These are phyloP conservation scores for Xylariaceae sp. DNA, from an alignment of 2,329 filamentous ascomycete genomes.

Conservation along the genomic window DNA sequence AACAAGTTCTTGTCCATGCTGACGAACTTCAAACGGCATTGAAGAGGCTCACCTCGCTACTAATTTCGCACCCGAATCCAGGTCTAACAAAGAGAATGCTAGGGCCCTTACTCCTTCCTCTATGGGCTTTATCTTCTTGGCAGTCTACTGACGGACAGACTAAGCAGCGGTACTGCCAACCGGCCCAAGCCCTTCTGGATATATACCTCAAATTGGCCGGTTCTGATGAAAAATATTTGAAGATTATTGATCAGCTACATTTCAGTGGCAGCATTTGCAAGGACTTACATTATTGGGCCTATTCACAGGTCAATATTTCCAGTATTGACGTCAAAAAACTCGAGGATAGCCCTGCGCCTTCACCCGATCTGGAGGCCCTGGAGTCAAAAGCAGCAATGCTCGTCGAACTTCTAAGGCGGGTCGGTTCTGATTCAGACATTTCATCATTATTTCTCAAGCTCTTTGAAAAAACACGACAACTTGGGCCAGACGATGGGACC, in stretches of 20 bases:
- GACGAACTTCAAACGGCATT: constrained; percentile 48
- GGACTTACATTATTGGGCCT: constrained; percentile 47
- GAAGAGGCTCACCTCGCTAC: constrained; percentile 50
- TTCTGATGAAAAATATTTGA: constrained; percentile 44
- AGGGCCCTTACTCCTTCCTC: constrained; percentile 52
- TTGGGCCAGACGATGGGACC: constrained; percentile 16
- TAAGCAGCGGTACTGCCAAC: constrained; percentile 39
- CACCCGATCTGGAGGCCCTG: constrained; percentile 41
- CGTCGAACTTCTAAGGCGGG: constrained; percentile 45
- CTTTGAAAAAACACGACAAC: constrained; percentile 54
- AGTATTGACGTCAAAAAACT: constrained; percentile 48
- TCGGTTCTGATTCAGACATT: constrained; percentile 52
- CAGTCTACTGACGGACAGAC: constrained; percentile 29
- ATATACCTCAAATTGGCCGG: constrained; percentile 57
- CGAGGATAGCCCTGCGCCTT: constrained; percentile 13
- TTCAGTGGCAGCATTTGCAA: constrained; percentile 45
- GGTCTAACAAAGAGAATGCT: constrained; percentile 61
- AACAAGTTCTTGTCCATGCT: constrained; percentile 43
- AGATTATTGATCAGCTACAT: constrained; percentile 51
- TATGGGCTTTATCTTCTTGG: constrained; percentile 62
- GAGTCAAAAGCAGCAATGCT: constrained; percentile 47
- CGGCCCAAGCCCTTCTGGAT: constrained; percentile 48
- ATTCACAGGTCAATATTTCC: constrained; percentile 41
- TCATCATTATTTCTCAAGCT: constrained; percentile 58
- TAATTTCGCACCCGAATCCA: constrained; percentile 63